These are phyloP conservation scores for Penicillium arizonense DNA, from an alignment of 495 filamentous ascomycete genomes.

Conservation along the genomic window DNA sequence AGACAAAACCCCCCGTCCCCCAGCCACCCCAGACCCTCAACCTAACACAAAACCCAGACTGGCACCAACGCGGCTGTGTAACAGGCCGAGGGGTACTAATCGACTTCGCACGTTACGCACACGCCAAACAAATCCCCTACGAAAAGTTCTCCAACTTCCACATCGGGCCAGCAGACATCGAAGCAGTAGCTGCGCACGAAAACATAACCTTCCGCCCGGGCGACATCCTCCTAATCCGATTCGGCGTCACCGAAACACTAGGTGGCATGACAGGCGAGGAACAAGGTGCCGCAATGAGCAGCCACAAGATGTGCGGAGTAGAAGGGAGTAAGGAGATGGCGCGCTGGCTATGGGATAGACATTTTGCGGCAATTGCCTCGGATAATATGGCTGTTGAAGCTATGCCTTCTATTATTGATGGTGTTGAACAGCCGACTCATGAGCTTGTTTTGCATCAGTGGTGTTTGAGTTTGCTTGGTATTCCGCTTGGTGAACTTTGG, in stretches of 20 bases:
- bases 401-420: conserved; percentile 19
- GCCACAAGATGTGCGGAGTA: conserved; percentile 14
- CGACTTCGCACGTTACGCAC: conserved; percentile 42
- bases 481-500: conserved; percentile 63
- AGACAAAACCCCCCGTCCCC: neutral
- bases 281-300: conserved; percentile 17
- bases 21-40: neutral
- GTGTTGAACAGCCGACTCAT: conserved; percentile 10
- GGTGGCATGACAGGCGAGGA: conserved; percentile 28
- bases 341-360: conserved; percentile 31
- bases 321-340: conserved; percentile 26
- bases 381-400: conserved; percentile 32
- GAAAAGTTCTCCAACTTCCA: conserved; percentile 31
- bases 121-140: conserved; percentile 30
- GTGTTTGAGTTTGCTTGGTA: conserved; percentile 40
- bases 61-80: conserved; percentile 37
- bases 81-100: conserved; percentile 46
- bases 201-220: conserved; percentile 33
- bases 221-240: conserved; percentile 47
- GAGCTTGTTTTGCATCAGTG: conserved; percentile 38
- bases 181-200: conserved; percentile 30
- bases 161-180: conserved; percentile 30
- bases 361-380: conserved; percentile 32
- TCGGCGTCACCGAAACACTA: conserved; percentile 40
- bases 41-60: conserved; percentile 21